Evolutionary conservation across 352 stramenopile species (phyloP), one percentile per base, ranked within the genome.

Genomic region (Elongisporangium anandrum): DNA sequence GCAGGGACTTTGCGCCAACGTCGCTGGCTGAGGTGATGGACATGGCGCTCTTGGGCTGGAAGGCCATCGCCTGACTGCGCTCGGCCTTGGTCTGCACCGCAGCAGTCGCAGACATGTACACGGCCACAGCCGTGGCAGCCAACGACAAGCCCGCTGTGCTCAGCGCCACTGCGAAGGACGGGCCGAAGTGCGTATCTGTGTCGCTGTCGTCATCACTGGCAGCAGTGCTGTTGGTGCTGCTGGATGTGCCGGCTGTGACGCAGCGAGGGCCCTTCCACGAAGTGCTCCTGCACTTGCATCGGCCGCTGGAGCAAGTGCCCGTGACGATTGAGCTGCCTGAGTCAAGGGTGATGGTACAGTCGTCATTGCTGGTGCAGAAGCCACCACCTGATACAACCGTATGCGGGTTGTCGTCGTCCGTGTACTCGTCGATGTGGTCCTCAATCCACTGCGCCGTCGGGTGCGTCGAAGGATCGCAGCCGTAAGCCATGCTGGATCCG

Each of bases 341-440:
- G 10, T 56, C 57, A 15, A 53, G 41, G 20, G 55, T 54, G 34
- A 81, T 72, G 2, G 79, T 81, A 54, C 80, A 92, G 48, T 90
- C 82, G 10, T 79, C 72, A 45, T 84, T 65, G 0, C 59, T 72
- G 1, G 57, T 53, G 62, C 82, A 92, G 24, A 82, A 82, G 0
- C 61, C 82, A 38, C 74, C 80, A 4, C 82, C 82, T 1, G 61
- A 56, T 2, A 92, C 82, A 12, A 81, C 70, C 4, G 65, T 66
- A 22, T 66, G 68, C 51, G 63, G 57, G 62, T 92, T 92, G n/a
- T 84, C 72, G 10, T 59, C 53, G 50, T 92, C 78, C 16, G 70
- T 58, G 66, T 90, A 92, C 62, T 84, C 74, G 15, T 87, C 68
- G 22, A 93, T 84, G 61, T 92, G 75, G 49, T 79, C 79, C n/a